phyloP scores from a whole-genome alignment of 108 stramenopile species.

The Skeletonema marinoi region DNA sequence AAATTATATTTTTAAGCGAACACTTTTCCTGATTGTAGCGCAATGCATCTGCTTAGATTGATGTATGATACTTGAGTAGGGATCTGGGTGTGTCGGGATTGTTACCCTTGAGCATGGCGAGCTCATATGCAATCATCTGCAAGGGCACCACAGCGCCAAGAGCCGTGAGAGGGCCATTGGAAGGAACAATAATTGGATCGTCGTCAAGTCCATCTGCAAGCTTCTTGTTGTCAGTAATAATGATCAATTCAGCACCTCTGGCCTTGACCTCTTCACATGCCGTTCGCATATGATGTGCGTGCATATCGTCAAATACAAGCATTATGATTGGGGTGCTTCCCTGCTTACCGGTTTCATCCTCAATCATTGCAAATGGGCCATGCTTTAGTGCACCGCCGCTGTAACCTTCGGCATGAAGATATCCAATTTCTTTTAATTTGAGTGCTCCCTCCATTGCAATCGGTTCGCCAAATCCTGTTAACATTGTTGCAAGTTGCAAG shows the following conservation, averaged over 20 bases:
- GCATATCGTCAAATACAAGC: constrained; percentile 80
- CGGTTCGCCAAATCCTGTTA: constrained; percentile 62
- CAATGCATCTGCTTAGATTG: constrained; percentile 43
- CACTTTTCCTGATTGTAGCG: neutral
- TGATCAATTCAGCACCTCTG: constrained; percentile 78
- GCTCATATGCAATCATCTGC: constrained; percentile 88
- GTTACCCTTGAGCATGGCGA: constrained; percentile 78
- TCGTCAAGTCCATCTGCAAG: constrained; percentile 76
- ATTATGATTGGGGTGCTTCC: constrained; percentile 86
- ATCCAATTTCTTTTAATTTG: constrained; percentile 89
- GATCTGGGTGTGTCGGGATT: constrained; percentile 87
- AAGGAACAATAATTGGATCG: constrained; percentile 78
- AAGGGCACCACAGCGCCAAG: constrained; percentile 77
- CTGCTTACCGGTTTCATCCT: constrained; percentile 60
- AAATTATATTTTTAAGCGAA: neutral
- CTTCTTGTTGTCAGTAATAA: constrained; percentile 63
- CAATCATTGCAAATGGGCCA: constrained; percentile 86
- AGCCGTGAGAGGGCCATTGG: constrained; percentile 77
- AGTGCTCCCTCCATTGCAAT: constrained; percentile 88
- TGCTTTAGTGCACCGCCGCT: constrained; percentile 92
- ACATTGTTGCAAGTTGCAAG: neutral
- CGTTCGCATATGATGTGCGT: constrained; percentile 76
- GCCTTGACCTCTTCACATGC: constrained; percentile 83
- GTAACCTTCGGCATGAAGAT: constrained; percentile 91
- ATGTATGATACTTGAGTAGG: constrained; percentile 79